phyloP scores from a whole-genome alignment of 129 eudicot species.

The Helianthus annuus region HanXRQr2.0-SUNRISE NC_035437.2:164826302-164826801 shows the following conservation, averaged over 20 bases:
- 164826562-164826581: conserved; percentile 59
- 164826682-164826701: conserved; percentile 35
- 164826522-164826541: conserved; percentile 31
- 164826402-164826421: neutral
- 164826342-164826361: neutral
- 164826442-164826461: conserved; percentile 29
- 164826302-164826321: conserved; percentile 30
- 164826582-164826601: conserved; percentile 96
- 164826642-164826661: conserved; percentile 26
- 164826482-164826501: conserved; percentile 31
- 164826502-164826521: conserved; percentile 23
- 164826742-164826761: conserved; percentile 25
- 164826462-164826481: conserved; percentile 31
- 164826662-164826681: conserved; percentile 9
- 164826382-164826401: neutral
- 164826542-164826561: conserved; percentile 22
- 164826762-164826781: neutral
- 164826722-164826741: conserved; percentile 37
- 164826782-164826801: neutral
- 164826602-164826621: conserved; percentile 93
- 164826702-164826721: conserved; percentile 27
- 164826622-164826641: conserved; percentile 74
- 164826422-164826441: conserved; percentile 5
- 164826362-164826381: conserved; percentile 11
- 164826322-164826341: conserved; percentile 6